Percentiles rank a stretch among this genome's conserved stretches.
Conservation (phyloP, 371 early-diverging fungal genomes). For the Mucor mucedo region DNA sequence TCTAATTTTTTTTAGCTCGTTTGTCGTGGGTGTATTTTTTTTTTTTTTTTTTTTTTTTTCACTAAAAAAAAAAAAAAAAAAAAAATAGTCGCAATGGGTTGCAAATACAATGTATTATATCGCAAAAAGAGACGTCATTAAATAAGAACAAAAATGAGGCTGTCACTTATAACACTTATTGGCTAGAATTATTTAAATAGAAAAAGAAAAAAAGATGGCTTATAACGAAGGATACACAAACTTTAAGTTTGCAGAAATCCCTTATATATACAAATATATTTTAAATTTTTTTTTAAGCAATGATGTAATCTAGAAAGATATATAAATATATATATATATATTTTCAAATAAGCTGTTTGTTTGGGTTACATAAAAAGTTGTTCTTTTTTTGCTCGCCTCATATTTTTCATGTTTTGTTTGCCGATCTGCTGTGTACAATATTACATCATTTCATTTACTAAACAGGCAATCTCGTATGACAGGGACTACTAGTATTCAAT, state of each 20-base stretch:
- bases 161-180: no score
- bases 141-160: not conserved
- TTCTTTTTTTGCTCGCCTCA: not conserved
- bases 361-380: not conserved
- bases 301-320: not conserved
- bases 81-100: not conserved
- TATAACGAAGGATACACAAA: slow-evolving; percentile 9
- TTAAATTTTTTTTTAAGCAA: not conserved
- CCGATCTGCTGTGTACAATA: not conserved
- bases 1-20: slow-evolving; percentile 1
- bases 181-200: no score
- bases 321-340: no score
- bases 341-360: not conserved
- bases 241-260: slow-evolving; percentile 20
- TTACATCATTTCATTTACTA: not conserved
- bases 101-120: not conserved
- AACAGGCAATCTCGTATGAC: not conserved
- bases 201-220: slow-evolving; percentile 4
- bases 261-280: not conserved
- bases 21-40: not conserved
- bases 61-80: slow-evolving; percentile 1
- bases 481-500: no score
- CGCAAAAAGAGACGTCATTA: slow-evolving; percentile 12
- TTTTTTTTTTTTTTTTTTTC: not conserved
- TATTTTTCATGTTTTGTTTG: not conserved